Evolutionary conservation across 768 basidiomycete genomes (phyloP), one percentile per base, ranked within the genome.

Genomic region (Cantharellus anzutake): DNA sequence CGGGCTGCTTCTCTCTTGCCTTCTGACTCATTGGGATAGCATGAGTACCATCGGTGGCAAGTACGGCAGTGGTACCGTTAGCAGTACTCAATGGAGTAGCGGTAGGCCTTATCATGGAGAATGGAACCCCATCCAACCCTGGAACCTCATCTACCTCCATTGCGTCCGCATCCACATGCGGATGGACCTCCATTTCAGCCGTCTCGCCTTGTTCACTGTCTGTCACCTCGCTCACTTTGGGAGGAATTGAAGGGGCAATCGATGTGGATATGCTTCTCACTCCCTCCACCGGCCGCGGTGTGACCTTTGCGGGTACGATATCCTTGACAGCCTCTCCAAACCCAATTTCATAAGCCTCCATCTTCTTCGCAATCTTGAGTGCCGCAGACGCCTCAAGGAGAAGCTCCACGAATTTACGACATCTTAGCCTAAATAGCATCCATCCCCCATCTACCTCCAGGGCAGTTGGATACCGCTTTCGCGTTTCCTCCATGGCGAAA

Each of bases 381-480:
- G 56, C 52, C 37, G 56, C 62, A 5, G 80, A 76, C 5, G 85
- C 80, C 63, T 81, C 79, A 64, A 89, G 66, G 11, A 87, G 78
- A 38, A 89, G 76, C 69, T 92, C 89, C 51, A 92, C 81, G 65
- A 92, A 89, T 70, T 84, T 86, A 65, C 87, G 77, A 70, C 87
- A 88, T 35, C 83, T 78, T 64, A 93, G 70, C 68, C 85, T 86
- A 74, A 91, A 86, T n/a, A 78, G 70, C 71, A 91, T 76, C 14
- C 86, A 71, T 4, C 82, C 82, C 42, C 78, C 76, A 59, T 87
- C 82, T 37, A 77, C 77, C 60, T 77, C 77, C 34, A 92, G 72
- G 3, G 83, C 86, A 2, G 70, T 65, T 0, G 86, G 82, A 67
- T 82, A 81, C 60, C 82, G 74, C 57, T 67, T 70, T 62, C 71